Conservation (phyloP, 75 land plant genomes). For the Selaginella tamariscina region DNA sequence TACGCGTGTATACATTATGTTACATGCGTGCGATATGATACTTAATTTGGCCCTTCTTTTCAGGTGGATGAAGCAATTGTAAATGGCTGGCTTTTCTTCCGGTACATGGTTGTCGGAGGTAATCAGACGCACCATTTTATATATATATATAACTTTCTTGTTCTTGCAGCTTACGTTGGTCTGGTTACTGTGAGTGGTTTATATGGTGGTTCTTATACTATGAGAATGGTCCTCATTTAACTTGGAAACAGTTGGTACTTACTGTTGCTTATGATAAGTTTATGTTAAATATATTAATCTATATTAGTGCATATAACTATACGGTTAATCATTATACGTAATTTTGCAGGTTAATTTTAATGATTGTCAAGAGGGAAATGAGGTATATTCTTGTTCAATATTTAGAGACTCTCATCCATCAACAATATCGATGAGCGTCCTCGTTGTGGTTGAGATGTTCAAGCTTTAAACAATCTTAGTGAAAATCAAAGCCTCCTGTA, state of each 20-base stretch:
- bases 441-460: constrained; percentile 99
- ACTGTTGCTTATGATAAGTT: too few species aligned
- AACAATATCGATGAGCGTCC: constrained; percentile 94
- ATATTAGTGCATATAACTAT: too few species aligned
- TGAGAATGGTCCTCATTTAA: constrained; percentile 66
- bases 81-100: constrained; percentile 96
- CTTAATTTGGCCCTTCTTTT: too few species aligned
- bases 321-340: too few species aligned
- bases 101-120: constrained; percentile 96
- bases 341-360: constrained; percentile 77
- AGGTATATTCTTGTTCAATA: constrained; percentile 63
- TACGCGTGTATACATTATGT: too few species aligned
- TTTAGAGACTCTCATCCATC: constrained; percentile 91
- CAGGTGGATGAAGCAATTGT: constrained; percentile 96
- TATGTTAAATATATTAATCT: too few species aligned
- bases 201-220: constrained; percentile 96
- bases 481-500: constrained; percentile 95
- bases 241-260: constrained; percentile 83
- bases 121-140: too few species aligned
- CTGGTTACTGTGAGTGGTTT: constrained; percentile 89
- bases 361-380: constrained; percentile 56
- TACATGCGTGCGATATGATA: too few species aligned
- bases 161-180: constrained; percentile 84
- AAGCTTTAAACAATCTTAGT: constrained; percentile 96
- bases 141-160: not conserved